Evolutionary conservation across 169 alveolate genomes (phyloP), one percentile per base, ranked within the genome.

Genomic region (Eimeria necatrix): DNA sequence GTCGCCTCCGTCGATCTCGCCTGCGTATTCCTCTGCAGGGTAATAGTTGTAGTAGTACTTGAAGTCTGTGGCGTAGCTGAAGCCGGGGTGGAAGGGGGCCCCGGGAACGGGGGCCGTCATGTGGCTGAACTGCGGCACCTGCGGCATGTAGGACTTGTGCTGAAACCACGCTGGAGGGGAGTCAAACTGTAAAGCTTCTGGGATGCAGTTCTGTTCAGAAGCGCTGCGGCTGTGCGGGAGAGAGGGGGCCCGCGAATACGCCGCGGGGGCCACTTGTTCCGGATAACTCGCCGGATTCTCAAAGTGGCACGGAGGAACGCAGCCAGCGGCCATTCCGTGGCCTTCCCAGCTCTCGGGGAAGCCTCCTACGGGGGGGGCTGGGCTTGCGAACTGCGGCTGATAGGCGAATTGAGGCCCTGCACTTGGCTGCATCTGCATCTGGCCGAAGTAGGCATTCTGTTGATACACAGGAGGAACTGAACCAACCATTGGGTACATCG

Each of bases 41-140:
- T 84, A 84, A 56, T 84, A 84, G 32, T 84, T 84, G 59, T 84
- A 84, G 92, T 84, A 70, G 48, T 49, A 64, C 26, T n/a, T 59
- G 46, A 84, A 22, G 20, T 70, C 92, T 22, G 74, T n/a, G 26
- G 92, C 92, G 32, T 84, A 84, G 60, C 56, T 53, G 80, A 32
- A 84, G 24, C 92, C 92, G 10, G 92, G 80, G 59, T 84, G 92
- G 59, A 59, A 84, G 26, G 53, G 80, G 32, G 60, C 80, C 18
- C 18, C 26, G 8, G 74, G 80, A 4, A 84, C 52, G 24, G 92
- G 92, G 20, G 48, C 56, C 12, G 78, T 84, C 74, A 59, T 26
- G 61, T 53, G 78, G 4, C 61, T 26, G 32, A 7, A 84, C 64
- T 14, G 18, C 14, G 92, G 51, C 16, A 70, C 74, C 92, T 84